Percentiles rank a stretch among this genome's conserved stretches.
Conservation (phyloP, 495 filamentous ascomycete genomes). For the Penicillium egyptiacum region DNA sequence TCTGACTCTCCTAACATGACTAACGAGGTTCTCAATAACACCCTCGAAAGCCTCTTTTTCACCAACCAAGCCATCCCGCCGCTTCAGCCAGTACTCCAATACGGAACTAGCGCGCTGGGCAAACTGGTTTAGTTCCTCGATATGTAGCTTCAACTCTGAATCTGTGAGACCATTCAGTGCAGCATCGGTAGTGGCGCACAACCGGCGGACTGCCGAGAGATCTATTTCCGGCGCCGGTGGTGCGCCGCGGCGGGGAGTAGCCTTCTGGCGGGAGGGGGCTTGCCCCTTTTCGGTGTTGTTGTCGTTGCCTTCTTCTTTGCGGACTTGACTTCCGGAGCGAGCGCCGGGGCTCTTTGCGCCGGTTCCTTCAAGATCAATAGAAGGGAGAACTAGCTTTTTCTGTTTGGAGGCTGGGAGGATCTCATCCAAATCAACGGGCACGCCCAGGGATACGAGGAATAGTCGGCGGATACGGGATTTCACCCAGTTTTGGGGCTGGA, state of each 20-base stretch:
- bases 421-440: slow-evolving; percentile 95
- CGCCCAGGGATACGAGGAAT: slow-evolving; percentile 93
- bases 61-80: slow-evolving; percentile 76
- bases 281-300: slow-evolving; percentile 40
- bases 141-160: slow-evolving; percentile 70
- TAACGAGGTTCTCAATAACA: slow-evolving; percentile 97
- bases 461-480: slow-evolving; percentile 92
- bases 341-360: slow-evolving; percentile 31
- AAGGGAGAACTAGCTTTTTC: slow-evolving; percentile 93
- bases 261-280: slow-evolving; percentile 41
- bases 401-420: slow-evolving; percentile 95
- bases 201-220: slow-evolving; percentile 69
- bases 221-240: slow-evolving; percentile 74
- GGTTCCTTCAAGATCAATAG: slow-evolving; percentile 58
- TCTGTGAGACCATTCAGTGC: slow-evolving; percentile 75
- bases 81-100: slow-evolving; percentile 85
- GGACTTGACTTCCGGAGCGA: slow-evolving; percentile 42
- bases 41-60: slow-evolving; percentile 97
- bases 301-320: slow-evolving; percentile 52
- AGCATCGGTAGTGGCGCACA: slow-evolving; percentile 81
- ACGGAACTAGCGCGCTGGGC: slow-evolving; percentile 69
- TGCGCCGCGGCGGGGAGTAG: slow-evolving; percentile 49
- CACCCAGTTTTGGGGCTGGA: slow-evolving; percentile 97
- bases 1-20: slow-evolving; percentile 84
- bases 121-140: slow-evolving; percentile 67